phyloP scores from a whole-genome alignment of 495 filamentous ascomycete genomes.

The Hypoxylon rickii region DNA sequence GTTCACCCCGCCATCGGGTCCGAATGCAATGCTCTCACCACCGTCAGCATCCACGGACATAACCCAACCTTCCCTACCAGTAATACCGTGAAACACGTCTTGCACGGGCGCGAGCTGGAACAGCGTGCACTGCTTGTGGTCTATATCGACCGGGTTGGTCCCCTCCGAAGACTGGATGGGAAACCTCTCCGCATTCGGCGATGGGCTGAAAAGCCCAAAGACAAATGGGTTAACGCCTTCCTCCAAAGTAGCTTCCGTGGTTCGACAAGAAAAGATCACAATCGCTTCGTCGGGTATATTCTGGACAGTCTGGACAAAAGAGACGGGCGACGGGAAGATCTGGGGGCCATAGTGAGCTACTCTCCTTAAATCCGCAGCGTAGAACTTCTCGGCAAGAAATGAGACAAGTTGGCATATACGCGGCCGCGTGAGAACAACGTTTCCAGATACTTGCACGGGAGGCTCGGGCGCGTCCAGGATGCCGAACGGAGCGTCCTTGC shows the following conservation, averaged over 20 bases:
- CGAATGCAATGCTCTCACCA: slow-evolving; percentile 5
- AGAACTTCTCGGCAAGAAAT: slow-evolving; percentile 9
- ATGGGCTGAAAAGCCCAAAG: slow-evolving; percentile 33
- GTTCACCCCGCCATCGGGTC: not conserved
- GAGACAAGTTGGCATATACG: slow-evolving; percentile 23
- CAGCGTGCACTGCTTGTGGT: slow-evolving; percentile 16
- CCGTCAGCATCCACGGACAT: slow-evolving; percentile 10
- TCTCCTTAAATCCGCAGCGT: not conserved
- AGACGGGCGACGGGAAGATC: not conserved
- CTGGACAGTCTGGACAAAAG: slow-evolving; percentile 1
- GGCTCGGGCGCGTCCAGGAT: not conserved
- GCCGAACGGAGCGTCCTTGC: not conserved
- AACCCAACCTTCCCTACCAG: slow-evolving; percentile 28
- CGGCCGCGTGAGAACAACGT: slow-evolving; percentile 15
- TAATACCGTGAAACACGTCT: slow-evolving; percentile 31
- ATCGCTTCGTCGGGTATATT: slow-evolving; percentile 14
- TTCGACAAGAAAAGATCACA: slow-evolving; percentile 8
- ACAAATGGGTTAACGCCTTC: slow-evolving; percentile 5
- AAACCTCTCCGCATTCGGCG: slow-evolving; percentile 12
- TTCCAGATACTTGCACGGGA: not conserved
- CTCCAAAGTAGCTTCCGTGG: not conserved
- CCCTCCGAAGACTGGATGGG: slow-evolving; percentile 9
- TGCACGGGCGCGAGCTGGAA: slow-evolving; percentile 38
- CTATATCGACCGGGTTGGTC: slow-evolving; percentile 1
- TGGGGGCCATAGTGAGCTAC: not conserved